A percentile compares a stretch with the other conserved stretches of the same genome.
Conservation (phyloP, 2,329 filamentous ascomycete species). For the Arthrocladium fulminans region DNA sequence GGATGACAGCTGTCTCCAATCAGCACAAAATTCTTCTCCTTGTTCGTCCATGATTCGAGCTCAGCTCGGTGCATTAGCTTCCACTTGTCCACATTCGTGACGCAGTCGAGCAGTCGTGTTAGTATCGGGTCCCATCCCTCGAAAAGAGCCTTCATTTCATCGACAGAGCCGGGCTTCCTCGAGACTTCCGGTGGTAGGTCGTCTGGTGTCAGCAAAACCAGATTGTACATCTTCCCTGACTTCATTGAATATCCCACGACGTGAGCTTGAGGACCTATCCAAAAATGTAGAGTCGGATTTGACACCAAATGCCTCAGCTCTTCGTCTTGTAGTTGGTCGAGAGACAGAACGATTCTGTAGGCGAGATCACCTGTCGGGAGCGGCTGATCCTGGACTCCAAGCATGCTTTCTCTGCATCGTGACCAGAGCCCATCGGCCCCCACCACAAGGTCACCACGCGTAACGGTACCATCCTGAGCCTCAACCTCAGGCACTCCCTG, state of each 20-base stretch:
- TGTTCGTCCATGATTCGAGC: slow-evolving; percentile 15
- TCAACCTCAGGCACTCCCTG: slow-evolving; percentile 17
- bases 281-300: slow-evolving; percentile 45
- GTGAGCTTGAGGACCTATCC: slow-evolving; percentile 46
- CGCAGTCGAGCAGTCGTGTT: slow-evolving; percentile 21
- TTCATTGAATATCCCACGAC: slow-evolving; percentile 42
- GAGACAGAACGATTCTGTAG: slow-evolving; percentile 45
- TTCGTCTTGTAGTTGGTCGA: slow-evolving; percentile 40
- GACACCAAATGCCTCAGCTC: slow-evolving; percentile 39
- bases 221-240: slow-evolving; percentile 38
- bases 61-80: slow-evolving; percentile 15
- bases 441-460: slow-evolving; percentile 35
- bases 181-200: slow-evolving; percentile 29
- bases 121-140: slow-evolving; percentile 27
- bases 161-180: slow-evolving; percentile 21
- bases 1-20: slow-evolving; percentile 40
- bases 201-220: slow-evolving; percentile 41
- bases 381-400: slow-evolving; percentile 38
- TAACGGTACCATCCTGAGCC: background rate
- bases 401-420: slow-evolving; percentile 36
- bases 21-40: slow-evolving; percentile 25
- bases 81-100: slow-evolving; percentile 23
- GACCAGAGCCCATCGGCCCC: slow-evolving; percentile 44
- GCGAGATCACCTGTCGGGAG: slow-evolving; percentile 48
- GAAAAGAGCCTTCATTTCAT: slow-evolving; percentile 27